phyloP scores from a whole-genome alignment of 2,329 filamentous ascomycete genomes.

The Calonectria pseudoturangicola region DNA sequence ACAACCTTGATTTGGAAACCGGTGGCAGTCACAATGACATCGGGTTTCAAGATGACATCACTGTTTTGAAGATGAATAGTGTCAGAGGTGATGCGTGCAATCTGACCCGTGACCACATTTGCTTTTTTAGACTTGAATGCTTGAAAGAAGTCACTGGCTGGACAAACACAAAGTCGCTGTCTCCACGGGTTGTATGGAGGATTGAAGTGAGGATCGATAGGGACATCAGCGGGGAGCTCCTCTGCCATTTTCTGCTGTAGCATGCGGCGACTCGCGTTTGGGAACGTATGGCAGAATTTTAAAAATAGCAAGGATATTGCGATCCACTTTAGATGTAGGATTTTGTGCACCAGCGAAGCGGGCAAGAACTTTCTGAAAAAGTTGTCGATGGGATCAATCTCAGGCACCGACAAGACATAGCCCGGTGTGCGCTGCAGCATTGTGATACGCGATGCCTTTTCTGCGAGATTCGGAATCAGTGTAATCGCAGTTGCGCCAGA shows the following conservation, averaged over 20 bases:
- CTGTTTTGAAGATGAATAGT: not conserved
- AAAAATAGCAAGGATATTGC: not conserved
- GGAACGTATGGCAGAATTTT: conserved; percentile 1
- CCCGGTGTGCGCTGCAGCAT: conserved; percentile 1
- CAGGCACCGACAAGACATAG: not conserved
- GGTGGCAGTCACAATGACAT: conserved; percentile 6
- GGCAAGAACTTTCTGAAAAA: not conserved
- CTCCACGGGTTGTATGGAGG: conserved; percentile 9
- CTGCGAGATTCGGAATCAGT: conserved; percentile 62
- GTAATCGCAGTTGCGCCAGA: conserved; percentile 81
- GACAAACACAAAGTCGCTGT: conserved; percentile 7
- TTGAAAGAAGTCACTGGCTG: not conserved
- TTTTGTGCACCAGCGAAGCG: not conserved
- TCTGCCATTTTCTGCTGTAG: conserved; percentile 4
- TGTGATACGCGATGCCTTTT: not conserved
- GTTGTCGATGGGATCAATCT: not conserved
- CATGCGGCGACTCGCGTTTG: conserved; percentile 11
- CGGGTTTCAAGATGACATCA: not conserved
- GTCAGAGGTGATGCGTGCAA: not conserved
- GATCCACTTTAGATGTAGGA: conserved; percentile 8
- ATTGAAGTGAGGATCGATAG: not conserved
- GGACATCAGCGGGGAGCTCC: conserved; percentile 1
- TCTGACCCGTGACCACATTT: not conserved
- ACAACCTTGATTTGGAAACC: conserved; percentile 5
- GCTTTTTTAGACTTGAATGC: conserved; percentile 8